phyloP scores from a whole-genome alignment of 2,329 filamentous ascomycete species.

The Apiospora kogelbergensis region DNA sequence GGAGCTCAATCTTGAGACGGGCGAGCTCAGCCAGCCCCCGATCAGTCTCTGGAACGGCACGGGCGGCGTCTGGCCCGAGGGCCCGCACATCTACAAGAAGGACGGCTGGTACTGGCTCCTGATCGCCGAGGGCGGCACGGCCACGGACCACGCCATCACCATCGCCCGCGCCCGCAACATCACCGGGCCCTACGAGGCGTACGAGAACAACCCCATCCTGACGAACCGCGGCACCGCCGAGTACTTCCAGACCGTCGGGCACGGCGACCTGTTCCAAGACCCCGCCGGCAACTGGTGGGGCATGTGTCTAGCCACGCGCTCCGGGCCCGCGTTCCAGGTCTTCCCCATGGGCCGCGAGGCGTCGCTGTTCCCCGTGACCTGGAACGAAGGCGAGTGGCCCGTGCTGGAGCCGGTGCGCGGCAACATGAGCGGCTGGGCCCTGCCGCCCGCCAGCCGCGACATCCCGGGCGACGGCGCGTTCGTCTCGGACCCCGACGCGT shows the following conservation, averaged over 20 bases:
- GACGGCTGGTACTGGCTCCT: conserved; percentile 43
- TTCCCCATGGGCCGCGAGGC: conserved; percentile 55
- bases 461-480: conserved; percentile 29
- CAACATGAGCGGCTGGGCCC: conserved; percentile 38
- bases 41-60: conserved; percentile 31
- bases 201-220: conserved; percentile 38
- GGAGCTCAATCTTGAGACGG: conserved; percentile 14
- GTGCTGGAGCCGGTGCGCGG: conserved; percentile 40
- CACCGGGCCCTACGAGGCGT: conserved; percentile 37
- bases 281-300: conserved; percentile 46
- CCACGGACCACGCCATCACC: conserved; percentile 34
- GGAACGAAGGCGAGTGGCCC: conserved; percentile 48
- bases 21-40: conserved; percentile 11
- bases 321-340: conserved; percentile 35
- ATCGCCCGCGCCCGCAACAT: conserved; percentile 35
- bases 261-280: conserved; percentile 34
- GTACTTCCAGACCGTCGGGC: conserved; percentile 32
- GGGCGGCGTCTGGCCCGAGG: conserved; percentile 34
- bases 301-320: conserved; percentile 33
- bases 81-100: conserved; percentile 39
- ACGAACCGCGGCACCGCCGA: conserved; percentile 30
- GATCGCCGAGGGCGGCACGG: conserved; percentile 46
- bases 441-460: conserved; percentile 33
- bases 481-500: conserved; percentile 14
- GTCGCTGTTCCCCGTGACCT: conserved; percentile 38